Evolutionary conservation across 2,329 filamentous ascomycete genomes (phyloP), one percentile per base, ranked within the genome.

Genomic region (Trichoderma breve): DNA sequence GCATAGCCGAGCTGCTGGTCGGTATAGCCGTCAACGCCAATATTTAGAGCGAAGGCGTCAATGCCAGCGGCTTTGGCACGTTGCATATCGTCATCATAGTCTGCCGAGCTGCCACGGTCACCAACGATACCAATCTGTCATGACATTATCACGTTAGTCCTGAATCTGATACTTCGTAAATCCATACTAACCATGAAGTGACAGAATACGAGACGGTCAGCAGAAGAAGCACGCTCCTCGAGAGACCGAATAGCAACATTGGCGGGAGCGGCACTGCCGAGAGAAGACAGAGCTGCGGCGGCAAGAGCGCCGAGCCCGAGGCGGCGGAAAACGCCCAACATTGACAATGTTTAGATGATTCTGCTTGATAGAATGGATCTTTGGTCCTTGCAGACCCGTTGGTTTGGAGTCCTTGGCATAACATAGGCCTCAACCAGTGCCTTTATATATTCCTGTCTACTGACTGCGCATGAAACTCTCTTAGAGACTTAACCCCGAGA

Each of bases 31-130:
- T 87, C 85, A 6, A 79, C 78, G 26, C 84, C 85, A 64, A 87
- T 85, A 58, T 86, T 86, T 53, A 86, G 78, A 1, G 84, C 85
- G 74, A 86, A 86, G 6, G 83, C 84, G 51, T 86, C 85, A 51
- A 86, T 80, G 43, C 82, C 81, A 26, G 82, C 80, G 18, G 78
- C 77, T 74, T 83, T 84, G 43, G 84, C 84, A 3, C 80, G 81
- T 64, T 80, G 77, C 82, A 86, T 86, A 70, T 86, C 84, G 57
- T 82, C 80, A 47, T 86, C 84, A 72, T 84, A 86, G 30, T 85
- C 84, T 7, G 76, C 73, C 32, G 84, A 76, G 71, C 78, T 83
- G 64, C 79, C 76, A 51, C 84, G 82, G 60, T 83, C 81, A 55
- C 81, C 79, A 32, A 81, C 79, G 32, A 86, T 71, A 21, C 58